Evolutionary conservation across 306 rosid genomes (phyloP), one percentile per base, ranked within the genome.

Genomic region (Malus fusca): DNA sequence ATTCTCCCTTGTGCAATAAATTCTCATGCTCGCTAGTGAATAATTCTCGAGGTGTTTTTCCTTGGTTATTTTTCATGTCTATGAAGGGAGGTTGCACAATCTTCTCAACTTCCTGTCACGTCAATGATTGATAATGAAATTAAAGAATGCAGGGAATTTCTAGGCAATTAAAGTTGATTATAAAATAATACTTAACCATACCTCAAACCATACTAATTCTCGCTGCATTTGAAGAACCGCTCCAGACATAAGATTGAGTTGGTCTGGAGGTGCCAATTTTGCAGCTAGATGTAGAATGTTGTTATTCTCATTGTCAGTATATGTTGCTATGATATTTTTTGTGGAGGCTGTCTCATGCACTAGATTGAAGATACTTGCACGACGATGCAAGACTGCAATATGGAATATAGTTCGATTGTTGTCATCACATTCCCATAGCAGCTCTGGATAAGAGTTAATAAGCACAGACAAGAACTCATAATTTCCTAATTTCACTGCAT

Each of bases 51-150:
- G 92, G 88, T n/a, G 88, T 79, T 44, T 31, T 0, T 7, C 25
- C 63, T 12, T 68, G 11, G 0, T 17, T 12, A 35, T 85, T 89
- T 59, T 13, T 25, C 79, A 3, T 67, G 68, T 87, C 91, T 59
- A 76, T 48, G 0, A 0, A n/a, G 23, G 33, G 22, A 23, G 88
- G 83, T 40, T 5, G 78, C 73, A 84, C 84, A 26, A 84, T 81
- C 70, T 78, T 88, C 66, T 84, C 75, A 3, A 87, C 89, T 76
- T 88, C 91, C 86, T 88, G 17, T 23, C 52, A 61, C 19, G 3
- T 15, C 22, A 71, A 60, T 22, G 15, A 11, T 60, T 4, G 19
- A 60, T 25, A 25, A 13, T 23, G 33, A 60, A 59, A 23, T 3
- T 60, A 44, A 12, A 44, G 51, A 28, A 28, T 4, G 51, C 15